A percentile compares a stretch with the other conserved stretches of the same genome.
Conservation (phyloP, 768 basidiomycete species). For the Lepiota venenata region DNA sequence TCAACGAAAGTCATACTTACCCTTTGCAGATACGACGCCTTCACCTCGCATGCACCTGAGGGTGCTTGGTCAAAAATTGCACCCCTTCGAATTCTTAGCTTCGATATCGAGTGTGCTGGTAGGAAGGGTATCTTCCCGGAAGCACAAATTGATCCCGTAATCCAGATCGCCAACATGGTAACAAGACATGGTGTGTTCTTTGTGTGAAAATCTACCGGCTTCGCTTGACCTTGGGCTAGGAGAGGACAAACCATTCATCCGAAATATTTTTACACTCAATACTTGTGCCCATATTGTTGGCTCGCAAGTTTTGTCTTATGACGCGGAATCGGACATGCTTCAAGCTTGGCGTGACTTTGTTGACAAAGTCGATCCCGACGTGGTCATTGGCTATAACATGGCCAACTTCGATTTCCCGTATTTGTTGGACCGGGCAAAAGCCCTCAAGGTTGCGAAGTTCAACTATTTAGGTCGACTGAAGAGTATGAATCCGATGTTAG, state of each 20-base stretch:
- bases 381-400: conserved; percentile 96
- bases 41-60: conserved; percentile 90
- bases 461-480: conserved; percentile 72
- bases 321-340: conserved; percentile 73
- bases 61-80: conserved; percentile 91
- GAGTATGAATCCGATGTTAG: conserved; percentile 37
- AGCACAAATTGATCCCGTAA: conserved; percentile 85
- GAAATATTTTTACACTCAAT: conserved; percentile 95
- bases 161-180: conserved; percentile 99
- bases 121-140: conserved; percentile 98
- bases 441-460: conserved; percentile 68
- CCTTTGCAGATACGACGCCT: conserved; percentile 64
- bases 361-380: conserved; percentile 87
- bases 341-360: conserved; percentile 89
- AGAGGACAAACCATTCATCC: conserved; percentile 89
- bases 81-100: conserved; percentile 90
- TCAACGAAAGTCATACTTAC: not conserved
- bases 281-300: conserved; percentile 95
- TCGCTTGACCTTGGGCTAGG: conserved; percentile 41
- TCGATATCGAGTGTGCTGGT: conserved; percentile 99
- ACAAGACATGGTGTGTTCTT: conserved; percentile 81
- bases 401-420: conserved; percentile 96
- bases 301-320: conserved; percentile 88
- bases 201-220: not conserved
- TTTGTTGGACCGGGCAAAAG: conserved; percentile 87